These are phyloP conservation scores for Zygoascus ofunaensis DNA, from an alignment of 805 yeast genomes.

Conservation along the genomic window DNA sequence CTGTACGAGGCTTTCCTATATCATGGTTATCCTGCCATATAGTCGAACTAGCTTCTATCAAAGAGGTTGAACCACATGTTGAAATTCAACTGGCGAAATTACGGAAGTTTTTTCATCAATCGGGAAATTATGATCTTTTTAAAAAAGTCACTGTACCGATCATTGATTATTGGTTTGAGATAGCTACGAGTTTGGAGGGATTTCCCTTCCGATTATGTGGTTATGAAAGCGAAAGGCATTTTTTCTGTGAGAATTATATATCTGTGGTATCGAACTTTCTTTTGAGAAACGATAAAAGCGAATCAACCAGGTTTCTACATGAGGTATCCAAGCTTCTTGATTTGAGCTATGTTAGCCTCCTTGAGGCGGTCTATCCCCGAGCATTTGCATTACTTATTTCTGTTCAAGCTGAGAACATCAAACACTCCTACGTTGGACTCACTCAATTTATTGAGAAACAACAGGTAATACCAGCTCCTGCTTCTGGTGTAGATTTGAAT, in stretches of 20 bases:
- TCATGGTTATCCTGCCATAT: background rate
- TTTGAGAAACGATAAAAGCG: background rate
- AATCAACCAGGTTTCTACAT: background rate
- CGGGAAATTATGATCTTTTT: background rate
- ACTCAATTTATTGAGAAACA: background rate
- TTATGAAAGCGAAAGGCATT: background rate
- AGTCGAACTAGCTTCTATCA: background rate
- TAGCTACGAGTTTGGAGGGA: background rate
- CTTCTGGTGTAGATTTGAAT: background rate
- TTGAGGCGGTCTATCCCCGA: background rate
- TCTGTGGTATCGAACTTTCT: background rate
- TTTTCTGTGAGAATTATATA: background rate
- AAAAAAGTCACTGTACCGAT: background rate
- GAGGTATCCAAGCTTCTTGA: background rate
- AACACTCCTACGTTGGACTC: background rate
- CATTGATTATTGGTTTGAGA: constrained; percentile 1
- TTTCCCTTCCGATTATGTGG: constrained; percentile 2
- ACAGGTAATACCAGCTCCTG: background rate
- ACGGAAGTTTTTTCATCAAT: background rate
- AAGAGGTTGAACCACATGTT: background rate
- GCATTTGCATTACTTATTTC: background rate
- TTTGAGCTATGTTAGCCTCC: background rate
- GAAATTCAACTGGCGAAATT: background rate
- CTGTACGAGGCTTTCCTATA: background rate
- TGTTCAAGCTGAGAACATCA: background rate